Base-by-base conservation (phyloP, 1,284 basidiomycete genomes). In the Entoloma clypeatum region DNA sequence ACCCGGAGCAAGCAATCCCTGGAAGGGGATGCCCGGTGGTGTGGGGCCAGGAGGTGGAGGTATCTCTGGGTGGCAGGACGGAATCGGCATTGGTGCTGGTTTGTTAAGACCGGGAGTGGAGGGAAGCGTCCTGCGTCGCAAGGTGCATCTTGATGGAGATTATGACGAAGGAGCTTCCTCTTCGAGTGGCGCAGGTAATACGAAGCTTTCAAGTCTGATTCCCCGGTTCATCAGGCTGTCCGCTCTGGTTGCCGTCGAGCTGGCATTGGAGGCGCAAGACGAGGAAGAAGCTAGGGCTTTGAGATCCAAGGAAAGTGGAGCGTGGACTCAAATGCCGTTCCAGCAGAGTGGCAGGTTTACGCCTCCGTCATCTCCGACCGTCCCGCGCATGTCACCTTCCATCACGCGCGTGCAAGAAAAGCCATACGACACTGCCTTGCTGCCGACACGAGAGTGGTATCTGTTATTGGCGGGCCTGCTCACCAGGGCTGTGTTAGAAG, bases 361-460 rank as follows among this genome's bases (percentile, higher is more conserved):
- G 44, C 36, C 5, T 46, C 48, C 31, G n/a, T 39, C 44, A 17
- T 41, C 48, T 22, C 34, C 45, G 26, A 43, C 52, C 9, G 30
- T 25, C 6, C 50, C 49, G 3, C n/a, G n/a, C n/a, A 31, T 47
- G 28, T 49, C 54, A 11, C 36, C 47, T 8, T 34, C 34, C 17
- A 45, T 41, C n/a, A 33, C 39, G 16, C 41, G 45, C 14, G 38
- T 47, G 11, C 61, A 57, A 22, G 58, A 61, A 9, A 62, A 61
- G 45, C 62, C 65, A 48, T 72, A 69, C 36, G 68, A 67, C 4
- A 60, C 67, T 33, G 77, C 79, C 2, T 60, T 86, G 26, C 69
- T 72, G 2, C 86, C 86, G 1, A 81, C 85, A 22, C 64, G 74
- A 22, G 78, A 81, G 47, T 92, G 89, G 89, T 92, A 89, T 60